Conservation (phyloP, 768 basidiomycete genomes). For the Xerocomus potaroensis region DNA sequence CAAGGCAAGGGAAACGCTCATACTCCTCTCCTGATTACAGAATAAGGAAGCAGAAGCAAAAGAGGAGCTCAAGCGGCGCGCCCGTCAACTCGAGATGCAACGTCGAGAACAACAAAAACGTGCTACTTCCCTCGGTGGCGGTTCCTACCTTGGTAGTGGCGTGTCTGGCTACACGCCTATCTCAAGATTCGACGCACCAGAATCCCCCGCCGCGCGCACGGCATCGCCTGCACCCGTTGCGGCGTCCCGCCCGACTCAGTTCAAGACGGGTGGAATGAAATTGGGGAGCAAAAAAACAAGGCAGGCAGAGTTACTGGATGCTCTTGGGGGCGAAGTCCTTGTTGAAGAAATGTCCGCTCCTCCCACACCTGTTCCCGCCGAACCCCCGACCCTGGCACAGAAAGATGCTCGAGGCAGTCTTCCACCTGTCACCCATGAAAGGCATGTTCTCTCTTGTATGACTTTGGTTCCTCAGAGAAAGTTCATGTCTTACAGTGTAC, state of each 20-base stretch:
- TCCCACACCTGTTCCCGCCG: slow-evolving; percentile 44
- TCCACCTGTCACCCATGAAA: slow-evolving; percentile 71
- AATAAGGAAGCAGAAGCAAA: slow-evolving; percentile 99
- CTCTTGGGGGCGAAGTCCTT: slow-evolving; percentile 74
- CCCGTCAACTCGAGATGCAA: slow-evolving; percentile 98
- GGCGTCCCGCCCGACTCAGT: slow-evolving; percentile 63
- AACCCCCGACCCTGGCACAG: slow-evolving; percentile 40
- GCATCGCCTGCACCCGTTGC: slow-evolving; percentile 43
- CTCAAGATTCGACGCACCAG: slow-evolving; percentile 66
- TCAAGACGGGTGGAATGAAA: slow-evolving; percentile 98
- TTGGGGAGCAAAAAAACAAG: slow-evolving; percentile 89
- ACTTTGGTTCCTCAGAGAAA: no score
- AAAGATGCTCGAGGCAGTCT: slow-evolving; percentile 59
- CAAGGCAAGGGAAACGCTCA: background rate
- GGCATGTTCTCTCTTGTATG: slow-evolving; percentile 41
- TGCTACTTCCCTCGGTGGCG: no score
- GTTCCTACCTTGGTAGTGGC: no score
- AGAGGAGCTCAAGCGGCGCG: slow-evolving; percentile 93
- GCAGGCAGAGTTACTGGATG: slow-evolving; percentile 83
- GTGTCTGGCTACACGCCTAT: slow-evolving; percentile 68
- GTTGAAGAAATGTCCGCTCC: slow-evolving; percentile 51
- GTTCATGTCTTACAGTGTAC: slow-evolving; percentile 53
- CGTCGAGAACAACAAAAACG: slow-evolving; percentile 90
- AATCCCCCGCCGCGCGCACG: slow-evolving; percentile 41
- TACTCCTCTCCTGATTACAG: slow-evolving; percentile 31